These are phyloP conservation scores for Pezicula rhizophila DNA, from an alignment of 2,329 filamentous ascomycete genomes.

Conservation along the genomic window DNA sequence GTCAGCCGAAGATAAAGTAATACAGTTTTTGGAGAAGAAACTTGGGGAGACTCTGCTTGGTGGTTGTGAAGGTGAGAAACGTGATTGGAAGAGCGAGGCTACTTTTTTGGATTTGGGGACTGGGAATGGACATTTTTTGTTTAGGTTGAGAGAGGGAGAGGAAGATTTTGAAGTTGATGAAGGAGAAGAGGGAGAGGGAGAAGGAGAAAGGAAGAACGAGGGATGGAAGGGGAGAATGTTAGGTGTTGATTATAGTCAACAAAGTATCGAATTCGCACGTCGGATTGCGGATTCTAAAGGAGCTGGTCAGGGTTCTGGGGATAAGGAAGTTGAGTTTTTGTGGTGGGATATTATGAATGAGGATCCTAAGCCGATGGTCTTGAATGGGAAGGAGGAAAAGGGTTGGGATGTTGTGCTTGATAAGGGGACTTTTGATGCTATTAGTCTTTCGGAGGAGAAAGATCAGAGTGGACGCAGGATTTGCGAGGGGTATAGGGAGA, in stretches of 20 bases:
- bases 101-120: constrained; percentile 83
- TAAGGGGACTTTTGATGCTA: constrained; percentile 96
- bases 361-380: constrained; percentile 27
- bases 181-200: constrained; percentile 31
- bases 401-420: constrained; percentile 93
- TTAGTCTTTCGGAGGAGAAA: constrained; percentile 63
- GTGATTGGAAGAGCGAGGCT: constrained; percentile 28
- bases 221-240: constrained; percentile 65
- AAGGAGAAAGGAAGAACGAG: constrained; percentile 1
- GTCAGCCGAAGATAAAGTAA: constrained; percentile 74
- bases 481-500: constrained; percentile 68
- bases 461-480: constrained; percentile 51
- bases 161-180: constrained; percentile 17
- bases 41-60: constrained; percentile 15
- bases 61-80: background rate
- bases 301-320: constrained; percentile 20
- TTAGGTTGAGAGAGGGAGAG: constrained; percentile 57
- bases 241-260: constrained; percentile 80
- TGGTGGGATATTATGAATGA: constrained; percentile 44
- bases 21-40: constrained; percentile 46
- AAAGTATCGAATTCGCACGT: constrained; percentile 68
- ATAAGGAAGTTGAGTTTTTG: constrained; percentile 37
- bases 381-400: constrained; percentile 8
- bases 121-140: constrained; percentile 89
- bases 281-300: constrained; percentile 46